Evolutionary conservation across 2,329 filamentous ascomycete species (phyloP).

Genomic region (Trichoderma pleuroti): DNA sequence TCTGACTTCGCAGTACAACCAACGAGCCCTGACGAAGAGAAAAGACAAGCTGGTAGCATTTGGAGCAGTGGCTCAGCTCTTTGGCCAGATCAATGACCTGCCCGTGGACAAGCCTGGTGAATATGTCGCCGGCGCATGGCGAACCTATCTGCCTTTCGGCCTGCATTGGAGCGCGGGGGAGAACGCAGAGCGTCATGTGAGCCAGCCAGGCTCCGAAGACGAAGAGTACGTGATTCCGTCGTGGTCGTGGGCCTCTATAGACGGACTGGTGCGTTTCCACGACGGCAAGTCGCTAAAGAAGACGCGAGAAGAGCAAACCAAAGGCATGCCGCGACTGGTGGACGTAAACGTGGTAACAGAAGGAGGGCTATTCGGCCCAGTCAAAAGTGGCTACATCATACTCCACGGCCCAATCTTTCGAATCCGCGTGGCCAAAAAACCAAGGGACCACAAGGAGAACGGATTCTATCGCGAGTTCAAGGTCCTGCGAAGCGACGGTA

Average conservation of each 20-base stretch:
- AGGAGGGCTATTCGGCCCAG: not conserved
- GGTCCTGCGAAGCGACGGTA: not conserved
- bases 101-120: not conserved
- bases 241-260: slow-evolving; percentile 3
- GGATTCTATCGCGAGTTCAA: not conserved
- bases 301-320: not conserved
- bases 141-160: not conserved
- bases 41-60: slow-evolving; percentile 10
- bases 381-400: not conserved
- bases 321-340: slow-evolving; percentile 2
- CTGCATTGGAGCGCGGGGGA: not conserved
- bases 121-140: not conserved
- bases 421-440: not conserved
- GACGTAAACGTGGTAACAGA: not conserved
- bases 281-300: not conserved
- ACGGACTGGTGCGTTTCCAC: not conserved
- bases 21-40: slow-evolving; percentile 3
- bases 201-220: not conserved
- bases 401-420: slow-evolving; percentile 6
- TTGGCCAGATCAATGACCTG: not conserved
- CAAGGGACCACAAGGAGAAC: not conserved
- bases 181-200: not conserved
- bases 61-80: slow-evolving; percentile 4
- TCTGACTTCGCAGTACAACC: not conserved
- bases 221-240: not conserved